Evolutionary conservation across 306 rosid species (phyloP), one percentile per base, ranked within the genome.

Genomic region (Trifolium pratense): DNA sequence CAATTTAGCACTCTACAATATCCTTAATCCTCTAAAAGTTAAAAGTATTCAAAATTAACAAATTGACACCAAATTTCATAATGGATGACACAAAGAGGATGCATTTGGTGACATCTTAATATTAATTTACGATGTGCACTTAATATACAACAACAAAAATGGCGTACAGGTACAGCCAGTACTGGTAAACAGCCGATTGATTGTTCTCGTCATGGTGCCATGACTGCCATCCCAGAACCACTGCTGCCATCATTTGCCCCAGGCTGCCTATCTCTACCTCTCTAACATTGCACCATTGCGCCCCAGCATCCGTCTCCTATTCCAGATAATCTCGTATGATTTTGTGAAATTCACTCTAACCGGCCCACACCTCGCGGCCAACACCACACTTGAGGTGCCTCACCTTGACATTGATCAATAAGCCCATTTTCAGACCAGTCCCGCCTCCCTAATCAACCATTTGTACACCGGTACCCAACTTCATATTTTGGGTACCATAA

Each of bases 1-100:
- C 52, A 64, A 40, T 20, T 63, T 39, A 20, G 17, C 36, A 53
- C 77, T 73, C 61, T 66, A 61, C n/a, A 46, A 14, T 46, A 21
- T 48, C 71, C 66, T 46, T 40, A 61, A 12, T 16, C 16, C 39
- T 15, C 57, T 66, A 15, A 45, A 66, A 26, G 9, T 3, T n/a
- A n/a, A n/a, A n/a, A n/a, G n/a, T n/a, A n/a, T 15, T 6, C n/a
- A 32, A 62, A 3, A 59, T 29, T 57, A 59, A 13, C 26, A 62
- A 36, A 36, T 17, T 16, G 48, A 36, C 48, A 36, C 68, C 15
- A 62, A 62, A 62, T 16, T 16, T 2, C 68, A 60, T 9, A 36
- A 62, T n/a, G 17, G 15, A 34, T 62, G 29, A 37, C 51, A 37
- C 68, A 4, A 63, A 37, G 5, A 3, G 52, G 29, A 16, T 59